Conservation (phyloP, 192 early-diverging fungal species). For the Coemansia aciculifera region DNA sequence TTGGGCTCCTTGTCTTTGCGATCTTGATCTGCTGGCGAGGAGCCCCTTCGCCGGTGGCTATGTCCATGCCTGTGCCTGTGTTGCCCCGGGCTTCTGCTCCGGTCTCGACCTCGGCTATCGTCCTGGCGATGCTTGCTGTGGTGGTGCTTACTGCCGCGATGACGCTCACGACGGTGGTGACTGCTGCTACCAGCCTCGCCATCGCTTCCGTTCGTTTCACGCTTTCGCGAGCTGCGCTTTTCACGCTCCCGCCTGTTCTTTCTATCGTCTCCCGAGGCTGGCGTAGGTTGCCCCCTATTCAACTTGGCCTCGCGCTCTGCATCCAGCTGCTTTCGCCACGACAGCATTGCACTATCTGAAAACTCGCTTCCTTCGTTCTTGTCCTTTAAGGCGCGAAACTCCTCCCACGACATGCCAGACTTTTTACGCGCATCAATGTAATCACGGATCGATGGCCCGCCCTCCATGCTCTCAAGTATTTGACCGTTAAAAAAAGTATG, state of each 20-base stretch:
- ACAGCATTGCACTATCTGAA: slow-evolving; percentile 43
- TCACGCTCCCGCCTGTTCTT: not conserved
- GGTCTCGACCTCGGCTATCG: slow-evolving; percentile 7
- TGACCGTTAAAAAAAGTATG: not conserved
- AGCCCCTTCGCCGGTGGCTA: slow-evolving; percentile 22
- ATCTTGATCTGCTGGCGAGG: slow-evolving; percentile 4
- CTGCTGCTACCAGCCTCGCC: not conserved
- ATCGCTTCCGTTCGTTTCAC: slow-evolving; percentile 2
- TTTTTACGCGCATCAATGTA: slow-evolving; percentile 53
- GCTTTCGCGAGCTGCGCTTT: slow-evolving; percentile 5
- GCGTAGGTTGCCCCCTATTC: slow-evolving; percentile 4
- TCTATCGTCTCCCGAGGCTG: not conserved
- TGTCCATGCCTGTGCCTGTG: slow-evolving; percentile 7
- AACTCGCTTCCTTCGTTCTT: slow-evolving; percentile 33
- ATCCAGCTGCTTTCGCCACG: slow-evolving; percentile 49
- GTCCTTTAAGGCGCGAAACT: slow-evolving; percentile 47
- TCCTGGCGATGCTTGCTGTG: not conserved
- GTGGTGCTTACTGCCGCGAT: slow-evolving; percentile 5
- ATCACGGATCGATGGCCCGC: slow-evolving; percentile 42
- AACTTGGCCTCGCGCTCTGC: slow-evolving; percentile 45
- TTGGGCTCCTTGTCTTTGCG: not conserved
- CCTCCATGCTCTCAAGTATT: slow-evolving; percentile 12
- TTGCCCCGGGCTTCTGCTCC: not conserved
- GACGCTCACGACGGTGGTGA: slow-evolving; percentile 4
- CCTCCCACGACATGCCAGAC: slow-evolving; percentile 49